phyloP scores from a whole-genome alignment of 2,329 filamentous ascomycete genomes.

The Aspergillus tubingensis region DNA sequence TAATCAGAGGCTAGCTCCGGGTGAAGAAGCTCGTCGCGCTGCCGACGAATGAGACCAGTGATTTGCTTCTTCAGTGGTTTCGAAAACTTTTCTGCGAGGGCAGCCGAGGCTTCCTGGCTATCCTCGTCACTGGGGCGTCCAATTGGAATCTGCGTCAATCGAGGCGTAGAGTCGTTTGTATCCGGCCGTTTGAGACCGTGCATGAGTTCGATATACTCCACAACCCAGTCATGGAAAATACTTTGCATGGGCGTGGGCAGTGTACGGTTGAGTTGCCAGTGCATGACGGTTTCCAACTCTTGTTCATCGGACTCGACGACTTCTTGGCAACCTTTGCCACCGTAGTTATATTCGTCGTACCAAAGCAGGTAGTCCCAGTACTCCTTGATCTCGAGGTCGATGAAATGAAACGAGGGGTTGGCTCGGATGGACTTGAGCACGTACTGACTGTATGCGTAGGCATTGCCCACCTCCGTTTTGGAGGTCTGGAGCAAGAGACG shows the following conservation, averaged over 20 bases:
- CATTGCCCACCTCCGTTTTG: slow-evolving; percentile 94
- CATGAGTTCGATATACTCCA: slow-evolving; percentile 95
- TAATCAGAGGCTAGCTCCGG: slow-evolving; percentile 86
- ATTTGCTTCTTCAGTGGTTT: slow-evolving; percentile 91
- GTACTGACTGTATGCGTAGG: slow-evolving; percentile 95
- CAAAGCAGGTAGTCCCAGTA: slow-evolving; percentile 99
- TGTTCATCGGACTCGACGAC: slow-evolving; percentile 77
- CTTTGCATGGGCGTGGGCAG: slow-evolving; percentile 77
- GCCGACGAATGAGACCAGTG: slow-evolving; percentile 74
- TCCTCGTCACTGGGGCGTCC: slow-evolving; percentile 61
- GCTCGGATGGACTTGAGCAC: slow-evolving; percentile 96
- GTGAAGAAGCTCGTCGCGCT: slow-evolving; percentile 86
- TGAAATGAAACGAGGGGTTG: slow-evolving; percentile 94
- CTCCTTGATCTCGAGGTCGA: slow-evolving; percentile 95
- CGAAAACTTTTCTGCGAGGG: slow-evolving; percentile 80
- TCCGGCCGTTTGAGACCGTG: slow-evolving; percentile 77
- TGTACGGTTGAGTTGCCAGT: slow-evolving; percentile 95
- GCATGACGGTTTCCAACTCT: slow-evolving; percentile 87
- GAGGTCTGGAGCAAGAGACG: slow-evolving; percentile 90
- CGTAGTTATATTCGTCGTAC: slow-evolving; percentile 99
- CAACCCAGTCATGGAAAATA: slow-evolving; percentile 86
- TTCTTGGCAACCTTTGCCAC: slow-evolving; percentile 84
- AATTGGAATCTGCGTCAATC: slow-evolving; percentile 63
- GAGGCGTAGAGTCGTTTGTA: slow-evolving; percentile 58
- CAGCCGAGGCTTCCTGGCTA: slow-evolving; percentile 60